Conservation (phyloP, 306 rosid species). For the Castanospermum australe region DNA sequence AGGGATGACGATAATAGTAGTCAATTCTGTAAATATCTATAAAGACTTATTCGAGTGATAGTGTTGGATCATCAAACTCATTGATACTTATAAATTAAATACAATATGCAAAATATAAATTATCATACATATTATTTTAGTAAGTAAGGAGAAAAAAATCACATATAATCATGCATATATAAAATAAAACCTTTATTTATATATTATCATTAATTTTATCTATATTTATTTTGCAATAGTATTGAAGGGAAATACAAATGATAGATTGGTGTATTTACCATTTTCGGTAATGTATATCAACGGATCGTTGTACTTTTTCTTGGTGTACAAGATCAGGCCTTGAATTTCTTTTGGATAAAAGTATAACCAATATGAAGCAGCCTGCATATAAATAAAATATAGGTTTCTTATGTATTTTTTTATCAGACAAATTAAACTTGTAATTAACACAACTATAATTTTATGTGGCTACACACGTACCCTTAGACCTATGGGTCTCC, state of each 20-base stretch:
- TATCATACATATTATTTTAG: too few relatives aligned
- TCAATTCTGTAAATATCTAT: neutral
- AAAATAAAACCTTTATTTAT: too few relatives aligned
- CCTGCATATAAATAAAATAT: neutral
- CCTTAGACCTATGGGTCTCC: conserved; percentile 32
- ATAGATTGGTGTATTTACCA: neutral
- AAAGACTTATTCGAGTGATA: neutral
- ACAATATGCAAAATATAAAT: too few relatives aligned
- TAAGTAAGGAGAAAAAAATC: too few relatives aligned
- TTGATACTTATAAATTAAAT: neutral
- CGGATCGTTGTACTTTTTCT: neutral
- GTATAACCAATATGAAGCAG: neutral
- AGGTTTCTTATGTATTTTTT: neutral
- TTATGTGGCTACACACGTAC: neutral
- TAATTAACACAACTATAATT: too few relatives aligned
- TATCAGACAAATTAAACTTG: neutral
- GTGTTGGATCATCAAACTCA: neutral
- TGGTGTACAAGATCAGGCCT: conserved; percentile 19
- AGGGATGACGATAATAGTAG: neutral
- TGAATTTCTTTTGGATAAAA: conserved; percentile 9
- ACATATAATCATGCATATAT: too few relatives aligned
- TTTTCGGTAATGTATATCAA: conserved; percentile 21
- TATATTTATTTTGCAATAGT: too few relatives aligned
- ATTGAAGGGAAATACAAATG: too few relatives aligned
- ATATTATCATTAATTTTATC: too few relatives aligned